Conservation (phyloP, 1,284 basidiomycete genomes). For the Moesziomyces parantarcticus region DNA sequence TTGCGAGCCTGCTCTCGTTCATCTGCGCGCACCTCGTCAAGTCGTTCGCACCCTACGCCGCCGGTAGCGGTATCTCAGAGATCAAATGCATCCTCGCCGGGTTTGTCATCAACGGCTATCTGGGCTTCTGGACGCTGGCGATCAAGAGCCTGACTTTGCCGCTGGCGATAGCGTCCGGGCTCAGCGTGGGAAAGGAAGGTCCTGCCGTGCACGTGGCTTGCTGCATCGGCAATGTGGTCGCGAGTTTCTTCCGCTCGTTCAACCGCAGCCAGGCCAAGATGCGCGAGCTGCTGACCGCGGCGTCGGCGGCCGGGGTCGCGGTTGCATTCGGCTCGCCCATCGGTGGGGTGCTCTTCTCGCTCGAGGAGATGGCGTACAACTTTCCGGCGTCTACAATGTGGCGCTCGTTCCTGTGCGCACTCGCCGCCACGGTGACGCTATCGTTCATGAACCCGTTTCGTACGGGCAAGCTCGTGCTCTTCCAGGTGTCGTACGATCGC, state of each 20-base stretch:
- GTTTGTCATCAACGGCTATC: conserved; percentile 94
- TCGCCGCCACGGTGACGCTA: conserved; percentile 94
- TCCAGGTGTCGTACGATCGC: conserved; percentile 95
- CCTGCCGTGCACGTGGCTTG: conserved; percentile 98
- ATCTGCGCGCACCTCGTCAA: conserved; percentile 83
- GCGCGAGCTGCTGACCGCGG: conserved; percentile 92
- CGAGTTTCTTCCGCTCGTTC: conserved; percentile 82
- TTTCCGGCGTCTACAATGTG: conserved; percentile 99
- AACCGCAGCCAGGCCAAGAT: conserved; percentile 92
- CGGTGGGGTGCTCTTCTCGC: conserved; percentile 90
- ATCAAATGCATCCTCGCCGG: conserved; percentile 98
- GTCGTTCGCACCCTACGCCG: conserved; percentile 90
- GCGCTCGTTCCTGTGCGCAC: conserved; percentile 94
- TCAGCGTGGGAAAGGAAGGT: conserved; percentile 98
- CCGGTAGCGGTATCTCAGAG: conserved; percentile 97
- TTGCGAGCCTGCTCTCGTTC: conserved; percentile 73
- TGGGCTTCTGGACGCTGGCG: conserved; percentile 88
- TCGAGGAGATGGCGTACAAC: conserved; percentile 83
- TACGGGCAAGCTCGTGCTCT: conserved; percentile 96
- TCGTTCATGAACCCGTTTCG: conserved; percentile 99
- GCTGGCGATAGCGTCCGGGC: conserved; percentile 88
- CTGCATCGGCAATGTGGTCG: conserved; percentile 89
- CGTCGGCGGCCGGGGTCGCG: conserved; percentile 95
- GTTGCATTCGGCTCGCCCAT: conserved; percentile 98
- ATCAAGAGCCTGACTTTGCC: conserved; percentile 92